Conservation (phyloP, 2,329 filamentous ascomycete species). For the Pseudopyricularia cyperi region DNA sequence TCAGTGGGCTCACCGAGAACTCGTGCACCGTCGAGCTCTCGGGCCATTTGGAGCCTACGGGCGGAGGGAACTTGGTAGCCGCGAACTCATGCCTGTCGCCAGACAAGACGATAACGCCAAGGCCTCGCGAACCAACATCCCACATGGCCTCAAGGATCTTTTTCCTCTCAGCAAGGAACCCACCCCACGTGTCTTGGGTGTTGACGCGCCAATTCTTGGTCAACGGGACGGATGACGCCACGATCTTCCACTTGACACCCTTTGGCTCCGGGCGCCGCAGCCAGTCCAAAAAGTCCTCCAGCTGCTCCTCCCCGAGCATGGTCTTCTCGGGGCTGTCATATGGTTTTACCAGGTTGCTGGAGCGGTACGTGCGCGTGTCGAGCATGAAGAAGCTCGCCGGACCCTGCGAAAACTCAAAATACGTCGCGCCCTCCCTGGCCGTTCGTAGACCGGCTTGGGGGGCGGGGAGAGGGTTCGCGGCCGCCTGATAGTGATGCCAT, state of each 20-base stretch:
- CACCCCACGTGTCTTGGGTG: slow-evolving; percentile 83
- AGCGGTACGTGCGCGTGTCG: slow-evolving; percentile 81
- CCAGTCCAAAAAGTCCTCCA: slow-evolving; percentile 68
- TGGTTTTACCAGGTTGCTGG: slow-evolving; percentile 42
- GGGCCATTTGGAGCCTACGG: slow-evolving; percentile 46
- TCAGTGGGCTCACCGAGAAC: slow-evolving; percentile 82
- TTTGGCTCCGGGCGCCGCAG: slow-evolving; percentile 57
- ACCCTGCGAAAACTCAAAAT: slow-evolving; percentile 81
- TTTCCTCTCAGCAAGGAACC: slow-evolving; percentile 70
- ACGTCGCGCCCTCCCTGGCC: slow-evolving; percentile 41
- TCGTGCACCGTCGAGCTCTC: slow-evolving; percentile 62
- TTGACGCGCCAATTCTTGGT: slow-evolving; percentile 96
- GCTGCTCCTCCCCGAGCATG: slow-evolving; percentile 73
- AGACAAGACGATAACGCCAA: slow-evolving; percentile 72
- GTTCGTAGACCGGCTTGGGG: slow-evolving; percentile 28
- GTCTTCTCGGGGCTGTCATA: slow-evolving; percentile 57
- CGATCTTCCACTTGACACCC: slow-evolving; percentile 85
- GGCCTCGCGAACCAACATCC: slow-evolving; percentile 57
- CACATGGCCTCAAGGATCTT: slow-evolving; percentile 83
- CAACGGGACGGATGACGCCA: slow-evolving; percentile 84
- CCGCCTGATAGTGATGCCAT: slow-evolving; percentile 75
- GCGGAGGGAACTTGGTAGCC: slow-evolving; percentile 65
- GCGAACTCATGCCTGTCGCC: slow-evolving; percentile 97
- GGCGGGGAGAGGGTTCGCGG: slow-evolving; percentile 66
- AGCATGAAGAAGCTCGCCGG: slow-evolving; percentile 91